phyloP scores from a whole-genome alignment of 257 asterid species.

The Solanum sitiens region DNA sequence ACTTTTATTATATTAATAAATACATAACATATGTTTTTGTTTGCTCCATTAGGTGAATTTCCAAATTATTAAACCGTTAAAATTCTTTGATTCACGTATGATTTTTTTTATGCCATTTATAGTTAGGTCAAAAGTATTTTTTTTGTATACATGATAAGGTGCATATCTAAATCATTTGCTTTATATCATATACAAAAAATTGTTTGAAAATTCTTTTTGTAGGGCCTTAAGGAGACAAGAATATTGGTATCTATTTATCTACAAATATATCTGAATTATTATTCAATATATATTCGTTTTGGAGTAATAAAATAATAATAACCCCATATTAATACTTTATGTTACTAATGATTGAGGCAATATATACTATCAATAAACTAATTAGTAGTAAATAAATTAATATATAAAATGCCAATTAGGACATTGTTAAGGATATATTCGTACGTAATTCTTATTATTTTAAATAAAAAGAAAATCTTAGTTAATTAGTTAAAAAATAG shows the following conservation, averaged over 20 bases:
- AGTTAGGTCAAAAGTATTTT: neutral
- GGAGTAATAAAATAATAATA: neutral
- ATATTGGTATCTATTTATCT: neutral
- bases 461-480: neutral
- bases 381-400: neutral
- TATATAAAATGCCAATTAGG: neutral
- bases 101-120: neutral
- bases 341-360: neutral
- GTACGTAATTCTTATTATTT: neutral
- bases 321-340: neutral
- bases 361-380: neutral
- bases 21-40: no score
- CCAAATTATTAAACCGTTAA: neutral
- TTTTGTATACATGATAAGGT: neutral
- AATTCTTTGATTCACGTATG: neutral
- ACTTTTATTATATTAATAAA: no score
- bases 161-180: neutral
- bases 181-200: neutral
- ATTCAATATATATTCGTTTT: neutral
- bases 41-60: no score
- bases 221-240: neutral
- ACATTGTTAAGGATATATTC: neutral
- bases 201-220: neutral
- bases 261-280: neutral
- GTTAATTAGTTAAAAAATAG: neutral